Percentiles rank a stretch among this genome's conserved stretches.
Evolutionary conservation across 495 filamentous ascomycete genomes (phyloP).

Genomic region (Chaetomium cochliodes): DNA sequence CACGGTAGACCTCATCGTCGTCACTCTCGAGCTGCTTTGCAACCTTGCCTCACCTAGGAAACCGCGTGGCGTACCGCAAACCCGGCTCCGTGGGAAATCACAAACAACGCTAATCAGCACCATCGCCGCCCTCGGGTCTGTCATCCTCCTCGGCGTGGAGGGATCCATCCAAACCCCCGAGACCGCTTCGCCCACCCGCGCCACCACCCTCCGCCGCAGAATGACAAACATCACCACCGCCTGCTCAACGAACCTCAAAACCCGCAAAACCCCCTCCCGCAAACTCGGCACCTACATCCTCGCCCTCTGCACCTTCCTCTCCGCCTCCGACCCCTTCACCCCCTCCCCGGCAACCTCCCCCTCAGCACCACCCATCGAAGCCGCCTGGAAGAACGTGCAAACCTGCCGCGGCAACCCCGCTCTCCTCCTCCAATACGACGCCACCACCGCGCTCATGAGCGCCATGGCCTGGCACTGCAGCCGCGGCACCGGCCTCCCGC

Average conservation of each 20-base stretch:
- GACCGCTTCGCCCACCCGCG: conserved; percentile 2
- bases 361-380: conserved; percentile 11
- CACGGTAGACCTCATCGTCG: conserved; percentile 38
- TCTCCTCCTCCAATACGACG: conserved; percentile 30
- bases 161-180: neutral
- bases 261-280: conserved; percentile 13
- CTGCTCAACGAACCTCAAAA: conserved; percentile 18
- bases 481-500: conserved; percentile 20
- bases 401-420: conserved; percentile 12
- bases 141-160: conserved; percentile 28
- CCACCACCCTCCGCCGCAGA: conserved; percentile 20
- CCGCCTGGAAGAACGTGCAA: conserved; percentile 25
- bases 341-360: neutral
- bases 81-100: conserved; percentile 19
- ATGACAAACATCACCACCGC: conserved; percentile 25
- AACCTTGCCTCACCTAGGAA: conserved; percentile 19
- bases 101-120: conserved; percentile 23
- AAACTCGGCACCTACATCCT: conserved; percentile 34
- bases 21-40: conserved; percentile 39
- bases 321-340: conserved; percentile 11
- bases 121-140: conserved; percentile 26
- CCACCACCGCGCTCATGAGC: conserved; percentile 28
- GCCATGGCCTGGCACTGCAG: conserved; percentile 29
- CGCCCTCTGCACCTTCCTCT: conserved; percentile 31
- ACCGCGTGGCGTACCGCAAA: conserved; percentile 20